phyloP scores from a whole-genome alignment of 129 eudicot species.

The Gnaphalium uliginosum region DNA sequence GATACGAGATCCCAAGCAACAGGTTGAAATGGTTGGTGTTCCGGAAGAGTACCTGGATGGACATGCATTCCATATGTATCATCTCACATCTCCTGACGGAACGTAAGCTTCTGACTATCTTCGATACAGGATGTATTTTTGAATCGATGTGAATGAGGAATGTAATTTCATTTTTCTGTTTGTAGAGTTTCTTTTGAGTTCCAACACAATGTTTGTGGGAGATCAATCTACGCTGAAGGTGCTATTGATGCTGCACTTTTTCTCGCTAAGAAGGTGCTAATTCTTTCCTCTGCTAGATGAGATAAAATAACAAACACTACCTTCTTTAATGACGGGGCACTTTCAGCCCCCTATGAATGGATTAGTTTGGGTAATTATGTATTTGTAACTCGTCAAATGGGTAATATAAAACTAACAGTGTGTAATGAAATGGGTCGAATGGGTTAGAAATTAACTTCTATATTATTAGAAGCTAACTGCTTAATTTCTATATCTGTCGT shows the following conservation, averaged over 20 bases:
- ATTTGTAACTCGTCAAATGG: too few species aligned
- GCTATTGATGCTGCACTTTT: constrained; percentile 86
- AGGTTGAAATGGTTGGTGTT: constrained; percentile 83
- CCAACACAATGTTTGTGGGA: constrained; percentile 97
- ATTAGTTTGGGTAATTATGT: neutral
- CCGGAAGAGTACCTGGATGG: constrained; percentile 81
- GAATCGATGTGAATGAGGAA: neutral
- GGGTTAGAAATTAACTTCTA: too few species aligned
- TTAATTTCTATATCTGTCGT: too few species aligned
- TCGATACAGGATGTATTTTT: constrained; percentile 1
- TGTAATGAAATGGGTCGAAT: neutral
- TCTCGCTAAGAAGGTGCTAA: constrained; percentile 75
- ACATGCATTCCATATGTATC: constrained; percentile 94
- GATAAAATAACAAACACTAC: neutral
- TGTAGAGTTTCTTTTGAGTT: constrained; percentile 86
- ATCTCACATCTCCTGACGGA: constrained; percentile 85
- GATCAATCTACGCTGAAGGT: constrained; percentile 98
- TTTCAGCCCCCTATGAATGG: neutral
- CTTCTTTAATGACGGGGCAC: neutral
- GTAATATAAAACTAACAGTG: too few species aligned
- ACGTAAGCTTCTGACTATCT: constrained; percentile 49
- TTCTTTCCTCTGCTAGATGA: constrained; percentile 4
- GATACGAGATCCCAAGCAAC: constrained; percentile 79
- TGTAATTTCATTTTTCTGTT: neutral
- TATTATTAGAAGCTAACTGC: neutral